Percentiles rank a stretch among this genome's conserved stretches.
phyloP scores from a whole-genome alignment of 495 filamentous ascomycete species.

The Echria macrotheca region DNA sequence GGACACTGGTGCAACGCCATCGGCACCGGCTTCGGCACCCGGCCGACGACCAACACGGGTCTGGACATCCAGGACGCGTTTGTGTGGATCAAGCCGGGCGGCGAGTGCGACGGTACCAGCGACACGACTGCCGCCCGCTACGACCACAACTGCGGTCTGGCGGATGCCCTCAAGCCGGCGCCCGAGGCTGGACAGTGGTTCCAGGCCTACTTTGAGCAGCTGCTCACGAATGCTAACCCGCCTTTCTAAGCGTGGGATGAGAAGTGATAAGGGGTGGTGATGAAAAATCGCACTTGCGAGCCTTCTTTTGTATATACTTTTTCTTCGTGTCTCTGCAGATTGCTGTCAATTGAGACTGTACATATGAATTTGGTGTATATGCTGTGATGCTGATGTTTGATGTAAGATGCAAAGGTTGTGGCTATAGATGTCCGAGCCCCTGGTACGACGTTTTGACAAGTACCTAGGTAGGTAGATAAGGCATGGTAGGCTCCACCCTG shows the following conservation, averaged over 20 bases:
- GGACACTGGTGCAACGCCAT: slow-evolving; percentile 84
- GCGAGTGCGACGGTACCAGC: slow-evolving; percentile 73
- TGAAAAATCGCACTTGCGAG: too few species aligned
- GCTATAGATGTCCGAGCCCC: too few species aligned
- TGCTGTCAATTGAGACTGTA: too few species aligned
- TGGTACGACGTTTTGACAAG: too few species aligned
- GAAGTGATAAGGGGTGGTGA: too few species aligned
- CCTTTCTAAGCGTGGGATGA: slow-evolving; percentile 32
- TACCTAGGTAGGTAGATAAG: too few species aligned
- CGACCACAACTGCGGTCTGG: slow-evolving; percentile 63
- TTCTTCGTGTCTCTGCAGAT: too few species aligned
- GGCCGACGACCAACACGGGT: slow-evolving; percentile 60
- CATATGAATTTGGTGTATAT: too few species aligned
- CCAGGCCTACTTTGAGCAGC: slow-evolving; percentile 71
- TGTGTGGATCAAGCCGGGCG: slow-evolving; percentile 82
- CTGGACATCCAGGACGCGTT: slow-evolving; percentile 63
- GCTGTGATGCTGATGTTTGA: too few species aligned
- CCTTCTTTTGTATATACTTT: too few species aligned
- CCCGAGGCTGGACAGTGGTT: slow-evolving; percentile 78
- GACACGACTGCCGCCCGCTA: slow-evolving; percentile 58
- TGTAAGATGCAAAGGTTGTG: too few species aligned
- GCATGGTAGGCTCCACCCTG: too few species aligned
- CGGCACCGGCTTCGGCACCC: slow-evolving; percentile 67
- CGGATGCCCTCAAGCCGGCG: slow-evolving; percentile 56
- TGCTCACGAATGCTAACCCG: slow-evolving; percentile 64